These are phyloP conservation scores for Pseudonitzschia pungens DNA, from an alignment of 108 stramenopile genomes.

Conservation along the genomic window DNA sequence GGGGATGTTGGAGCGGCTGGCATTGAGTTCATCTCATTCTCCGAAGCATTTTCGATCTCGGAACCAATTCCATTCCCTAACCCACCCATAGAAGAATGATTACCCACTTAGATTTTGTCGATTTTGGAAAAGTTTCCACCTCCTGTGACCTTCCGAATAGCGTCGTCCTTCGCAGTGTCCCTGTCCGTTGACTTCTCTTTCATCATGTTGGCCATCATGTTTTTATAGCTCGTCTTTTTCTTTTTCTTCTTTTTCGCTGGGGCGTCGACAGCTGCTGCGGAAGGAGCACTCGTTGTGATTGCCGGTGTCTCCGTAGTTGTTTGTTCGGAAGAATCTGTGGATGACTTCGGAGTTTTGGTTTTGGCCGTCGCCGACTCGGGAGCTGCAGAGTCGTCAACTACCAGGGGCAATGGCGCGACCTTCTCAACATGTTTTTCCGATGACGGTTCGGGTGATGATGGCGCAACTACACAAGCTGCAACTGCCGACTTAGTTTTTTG, in stretches of 20 bases:
- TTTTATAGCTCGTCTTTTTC: constrained; percentile 87
- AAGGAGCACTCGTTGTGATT: constrained; percentile 15
- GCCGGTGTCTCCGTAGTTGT: constrained; percentile 12
- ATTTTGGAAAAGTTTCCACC: constrained; percentile 87
- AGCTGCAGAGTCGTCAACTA: background rate
- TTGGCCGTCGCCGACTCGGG: constrained; percentile 11
- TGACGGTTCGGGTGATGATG: constrained; percentile 10
- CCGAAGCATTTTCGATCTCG: background rate
- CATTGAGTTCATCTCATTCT: background rate
- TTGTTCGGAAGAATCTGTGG: background rate
- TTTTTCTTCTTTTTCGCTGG: constrained; percentile 82
- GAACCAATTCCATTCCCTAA: background rate
- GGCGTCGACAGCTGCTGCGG: constrained; percentile 23
- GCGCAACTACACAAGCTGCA: background rate
- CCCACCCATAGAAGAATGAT: background rate
- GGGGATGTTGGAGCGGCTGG: background rate
- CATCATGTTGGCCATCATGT: constrained; percentile 79
- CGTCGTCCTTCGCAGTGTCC: constrained; percentile 71
- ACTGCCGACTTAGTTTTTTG: constrained; percentile 56
- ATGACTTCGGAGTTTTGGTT: constrained; percentile 15
- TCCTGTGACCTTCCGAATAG: constrained; percentile 71
- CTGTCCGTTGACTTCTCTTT: constrained; percentile 39
- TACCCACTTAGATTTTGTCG: constrained; percentile 76
- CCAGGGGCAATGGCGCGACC: constrained; percentile 12
- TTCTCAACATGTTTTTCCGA: constrained; percentile 6